Percentiles rank a stretch among this genome's conserved stretches.
These are phyloP conservation scores for Ottelia alismoides DNA, from an alignment of 106 monocot genomes.

Conservation along the genomic window DNA sequence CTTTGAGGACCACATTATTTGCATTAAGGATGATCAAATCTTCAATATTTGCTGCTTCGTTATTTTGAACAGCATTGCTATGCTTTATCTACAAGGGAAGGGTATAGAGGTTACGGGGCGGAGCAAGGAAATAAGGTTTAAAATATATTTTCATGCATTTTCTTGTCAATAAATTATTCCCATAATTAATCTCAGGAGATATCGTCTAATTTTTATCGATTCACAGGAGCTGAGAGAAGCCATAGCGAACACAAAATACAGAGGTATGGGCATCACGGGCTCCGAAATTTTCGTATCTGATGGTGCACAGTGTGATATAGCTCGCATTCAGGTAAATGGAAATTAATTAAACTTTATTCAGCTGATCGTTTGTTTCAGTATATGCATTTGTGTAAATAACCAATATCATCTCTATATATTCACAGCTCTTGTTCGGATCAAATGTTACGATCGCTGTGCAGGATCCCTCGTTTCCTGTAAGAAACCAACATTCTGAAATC, in stretches of 20 bases:
- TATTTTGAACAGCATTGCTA: slow-evolving; percentile 55
- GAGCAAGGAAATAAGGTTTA: slow-evolving; percentile 83
- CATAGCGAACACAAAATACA: slow-evolving; percentile 46
- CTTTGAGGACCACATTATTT: no score
- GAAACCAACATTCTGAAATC: no score
- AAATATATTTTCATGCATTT: not conserved
- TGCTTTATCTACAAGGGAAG: slow-evolving; percentile 56
- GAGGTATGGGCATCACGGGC: slow-evolving; percentile 32
- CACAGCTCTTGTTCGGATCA: slow-evolving; percentile 73
- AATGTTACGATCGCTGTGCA: slow-evolving; percentile 69
- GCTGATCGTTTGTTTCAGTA: not conserved
- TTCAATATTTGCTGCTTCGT: no score
- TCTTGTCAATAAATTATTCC: not conserved
- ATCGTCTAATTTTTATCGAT: not conserved
- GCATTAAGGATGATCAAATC: no score
- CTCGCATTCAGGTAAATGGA: slow-evolving; percentile 51
- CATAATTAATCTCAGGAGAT: not conserved
- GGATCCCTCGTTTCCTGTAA: slow-evolving; percentile 90
- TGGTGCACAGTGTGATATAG: slow-evolving; percentile 81
- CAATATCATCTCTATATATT: not conserved
- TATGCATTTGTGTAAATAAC: no score
- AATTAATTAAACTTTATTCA: not conserved
- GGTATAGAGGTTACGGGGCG: slow-evolving; percentile 77
- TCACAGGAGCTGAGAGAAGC: slow-evolving; percentile 49
- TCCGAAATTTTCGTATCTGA: slow-evolving; percentile 78